Percentiles rank a stretch among this genome's conserved stretches.
Evolutionary conservation across 2,329 filamentous ascomycete genomes (phyloP).

Genomic region (Fusarium transvaalense): DNA sequence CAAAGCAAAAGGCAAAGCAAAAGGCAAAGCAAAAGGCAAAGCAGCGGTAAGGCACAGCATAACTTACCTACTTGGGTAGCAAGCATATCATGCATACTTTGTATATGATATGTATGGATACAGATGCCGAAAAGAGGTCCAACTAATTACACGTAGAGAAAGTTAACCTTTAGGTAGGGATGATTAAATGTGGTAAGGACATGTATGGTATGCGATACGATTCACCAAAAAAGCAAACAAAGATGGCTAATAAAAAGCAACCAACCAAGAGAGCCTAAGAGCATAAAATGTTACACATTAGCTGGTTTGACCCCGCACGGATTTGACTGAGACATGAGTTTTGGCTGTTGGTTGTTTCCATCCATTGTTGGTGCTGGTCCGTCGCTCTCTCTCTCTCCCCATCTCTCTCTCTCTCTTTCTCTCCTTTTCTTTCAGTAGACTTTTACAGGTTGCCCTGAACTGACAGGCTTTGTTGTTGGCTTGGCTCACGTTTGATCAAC

Average conservation of each 20-base stretch:
- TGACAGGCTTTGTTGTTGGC: not conserved
- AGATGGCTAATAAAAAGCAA: not conserved
- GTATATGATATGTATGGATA: not conserved
- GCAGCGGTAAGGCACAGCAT: not conserved
- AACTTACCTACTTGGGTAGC: too few relatives aligned
- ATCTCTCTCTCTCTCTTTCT: not conserved
- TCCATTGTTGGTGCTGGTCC: not conserved
- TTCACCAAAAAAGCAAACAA: not conserved
- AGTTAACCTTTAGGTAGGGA: too few relatives aligned
- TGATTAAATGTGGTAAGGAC: not conserved
- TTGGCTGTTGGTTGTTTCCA: not conserved
- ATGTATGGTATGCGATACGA: not conserved
- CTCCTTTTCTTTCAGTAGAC: not conserved
- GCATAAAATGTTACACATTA: not conserved
- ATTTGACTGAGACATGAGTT: slow-evolving; percentile 5
- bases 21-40: too few relatives aligned
- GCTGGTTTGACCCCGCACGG: not conserved
- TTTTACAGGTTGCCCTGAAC: not conserved
- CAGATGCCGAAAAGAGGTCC: too few relatives aligned
- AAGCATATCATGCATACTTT: too few relatives aligned
- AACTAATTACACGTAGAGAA: too few relatives aligned
- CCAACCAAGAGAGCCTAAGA: not conserved
- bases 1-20: too few relatives aligned
- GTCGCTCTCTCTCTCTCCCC: too few relatives aligned
- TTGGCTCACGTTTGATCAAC: not conserved